Base-by-base conservation (phyloP, 768 basidiomycete species). In the Bullera alba region DNA sequence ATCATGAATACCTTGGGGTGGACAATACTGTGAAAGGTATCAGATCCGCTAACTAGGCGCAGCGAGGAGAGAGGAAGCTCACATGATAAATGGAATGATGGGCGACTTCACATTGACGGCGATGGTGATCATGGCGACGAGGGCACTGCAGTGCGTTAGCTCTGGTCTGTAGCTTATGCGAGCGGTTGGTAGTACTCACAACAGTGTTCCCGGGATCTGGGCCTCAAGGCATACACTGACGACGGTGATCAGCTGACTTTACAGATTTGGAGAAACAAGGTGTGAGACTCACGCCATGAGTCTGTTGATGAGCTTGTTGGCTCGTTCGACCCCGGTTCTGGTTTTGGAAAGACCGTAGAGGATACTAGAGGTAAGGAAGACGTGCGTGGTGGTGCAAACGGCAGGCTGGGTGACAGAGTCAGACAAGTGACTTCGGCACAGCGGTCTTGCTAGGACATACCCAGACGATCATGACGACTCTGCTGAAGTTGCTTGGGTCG, bases 1-100 rank as follows among this genome's bases (percentile, higher is more conserved):
- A 39, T 21, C 37, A 39, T 39, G 37, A 39, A 39, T 10, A 39
- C 37, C 22, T 39, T 39, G 8, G 37, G 37, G 37, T 39, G 37
- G 19, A 39, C 37, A 21, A 39, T 39, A 21, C 10, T 39, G 32
- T 8, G n/a, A n/a, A n/a, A 34, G n/a, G n/a, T n/a, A n/a, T n/a
- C n/a, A 34, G n/a, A n/a, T 34, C n/a, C 8, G 32, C 32, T 8
- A 34, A 34, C n/a, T 8, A n/a, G 32, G n/a, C n/a, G 10, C 10
- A n/a, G 32, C 8, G n/a, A 8, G 32, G n/a, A 8, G 10, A 34
- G 32, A 34, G 8, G n/a, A 34, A 34, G 32, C 32, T 34, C 32
- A 34, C 32, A 34, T n/a, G 37, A 39, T 21, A 21, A 39, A 39
- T 7, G 37, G 37, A 7, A 39, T 21, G 19, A 39, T 39, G 19